phyloP scores from a whole-genome alignment of 1,284 basidiomycete species.

The Sutorius eximius region DNA sequence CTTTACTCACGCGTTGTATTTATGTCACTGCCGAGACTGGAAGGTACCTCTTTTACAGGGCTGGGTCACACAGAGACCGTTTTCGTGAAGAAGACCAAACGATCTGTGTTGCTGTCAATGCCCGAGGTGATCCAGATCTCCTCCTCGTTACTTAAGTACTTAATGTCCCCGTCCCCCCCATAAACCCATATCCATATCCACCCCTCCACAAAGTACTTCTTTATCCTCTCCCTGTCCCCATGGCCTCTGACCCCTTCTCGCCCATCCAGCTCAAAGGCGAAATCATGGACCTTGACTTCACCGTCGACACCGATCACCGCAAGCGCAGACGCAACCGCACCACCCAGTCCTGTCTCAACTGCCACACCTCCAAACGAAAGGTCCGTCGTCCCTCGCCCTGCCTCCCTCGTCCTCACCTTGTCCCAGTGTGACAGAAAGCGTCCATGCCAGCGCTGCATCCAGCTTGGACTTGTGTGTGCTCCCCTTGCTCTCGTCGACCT shows the following conservation, averaged over 20 bases:
- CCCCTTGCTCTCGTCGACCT: background rate
- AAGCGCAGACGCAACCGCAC: slow-evolving; percentile 83
- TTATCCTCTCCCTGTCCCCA: slow-evolving; percentile 27
- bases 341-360: slow-evolving; percentile 86
- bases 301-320: slow-evolving; percentile 65
- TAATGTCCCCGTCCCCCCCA: slow-evolving; percentile 35
- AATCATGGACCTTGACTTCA: slow-evolving; percentile 68
- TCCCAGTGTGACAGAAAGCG: slow-evolving; percentile 75
- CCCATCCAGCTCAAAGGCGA: slow-evolving; percentile 60
- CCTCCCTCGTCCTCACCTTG: slow-evolving; percentile 1
- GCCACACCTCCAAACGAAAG: slow-evolving; percentile 91
- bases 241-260: slow-evolving; percentile 37
- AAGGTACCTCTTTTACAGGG: slow-evolving; percentile 35
- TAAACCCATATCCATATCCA: slow-evolving; percentile 24
- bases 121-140: slow-evolving; percentile 39
- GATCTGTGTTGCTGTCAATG: slow-evolving; percentile 36
- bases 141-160: slow-evolving; percentile 36
- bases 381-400: slow-evolving; percentile 41
- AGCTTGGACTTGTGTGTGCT: slow-evolving; percentile 65
- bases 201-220: slow-evolving; percentile 35
- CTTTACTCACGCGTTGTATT: slow-evolving; percentile 37
- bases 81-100: slow-evolving; percentile 37
- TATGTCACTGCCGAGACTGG: slow-evolving; percentile 39
- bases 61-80: slow-evolving; percentile 36
- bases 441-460: slow-evolving; percentile 86